phyloP scores from a whole-genome alignment of 371 early-diverging fungal genomes.

The Rhizopus microsporus region DNA sequence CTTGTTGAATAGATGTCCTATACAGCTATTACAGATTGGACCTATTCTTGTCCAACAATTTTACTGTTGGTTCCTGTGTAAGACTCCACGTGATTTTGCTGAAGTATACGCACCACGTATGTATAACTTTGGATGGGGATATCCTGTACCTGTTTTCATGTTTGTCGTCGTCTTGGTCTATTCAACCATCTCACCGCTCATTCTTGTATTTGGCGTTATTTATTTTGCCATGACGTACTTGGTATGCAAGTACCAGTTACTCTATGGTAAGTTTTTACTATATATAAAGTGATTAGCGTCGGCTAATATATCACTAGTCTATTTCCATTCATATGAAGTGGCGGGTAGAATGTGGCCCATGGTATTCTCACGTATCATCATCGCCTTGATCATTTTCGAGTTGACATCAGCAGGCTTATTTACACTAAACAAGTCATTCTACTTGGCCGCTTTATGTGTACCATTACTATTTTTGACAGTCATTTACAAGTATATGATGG shows the following conservation, averaged over 20 bases:
- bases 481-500: slow-evolving; percentile 58
- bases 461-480: slow-evolving; percentile 57
- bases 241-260: slow-evolving; percentile 73
- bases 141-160: slow-evolving; percentile 71
- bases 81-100: slow-evolving; percentile 70
- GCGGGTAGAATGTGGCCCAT: slow-evolving; percentile 77
- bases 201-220: slow-evolving; percentile 73
- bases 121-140: slow-evolving; percentile 70
- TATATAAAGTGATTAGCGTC: neutral
- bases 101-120: slow-evolving; percentile 64
- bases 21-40: slow-evolving; percentile 64
- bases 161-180: slow-evolving; percentile 79
- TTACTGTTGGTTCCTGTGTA: slow-evolving; percentile 52
- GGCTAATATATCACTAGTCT: slow-evolving; percentile 35
- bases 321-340: slow-evolving; percentile 81
- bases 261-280: slow-evolving; percentile 52
- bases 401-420: slow-evolving; percentile 76
- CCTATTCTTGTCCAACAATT: slow-evolving; percentile 59
- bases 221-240: slow-evolving; percentile 75
- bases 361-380: slow-evolving; percentile 70
- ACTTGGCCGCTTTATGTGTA: slow-evolving; percentile 44
- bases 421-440: slow-evolving; percentile 58
- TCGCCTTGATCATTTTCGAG: slow-evolving; percentile 78
- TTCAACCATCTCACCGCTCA: slow-evolving; percentile 81
- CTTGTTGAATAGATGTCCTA: slow-evolving; percentile 47